Conservation (phyloP, 2,329 filamentous ascomycete species). For the Phoma herbarum region DNA sequence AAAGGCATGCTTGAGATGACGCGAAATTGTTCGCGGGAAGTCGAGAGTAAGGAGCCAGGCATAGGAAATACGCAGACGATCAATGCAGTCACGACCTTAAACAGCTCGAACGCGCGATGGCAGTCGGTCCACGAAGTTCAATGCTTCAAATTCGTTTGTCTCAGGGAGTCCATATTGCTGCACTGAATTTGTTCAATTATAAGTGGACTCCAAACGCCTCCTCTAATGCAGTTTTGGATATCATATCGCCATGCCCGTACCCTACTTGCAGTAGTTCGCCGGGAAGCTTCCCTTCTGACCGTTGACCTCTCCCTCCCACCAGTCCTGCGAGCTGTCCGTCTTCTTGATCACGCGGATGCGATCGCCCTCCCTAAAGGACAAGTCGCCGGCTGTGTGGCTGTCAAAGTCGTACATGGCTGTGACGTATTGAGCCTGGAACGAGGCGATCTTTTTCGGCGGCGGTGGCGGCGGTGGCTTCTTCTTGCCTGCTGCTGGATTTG, state of each 20-base stretch:
- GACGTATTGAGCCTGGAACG: conserved; percentile 65
- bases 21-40: no score
- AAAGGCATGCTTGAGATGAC: no score
- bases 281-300: conserved; percentile 78
- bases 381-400: conserved; percentile 73
- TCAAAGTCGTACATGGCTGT: conserved; percentile 79
- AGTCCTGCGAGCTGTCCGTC: conserved; percentile 82
- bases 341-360: conserved; percentile 79
- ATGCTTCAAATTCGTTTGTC: no score
- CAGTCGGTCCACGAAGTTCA: not conserved
- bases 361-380: conserved; percentile 80
- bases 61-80: no score
- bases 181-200: no score
- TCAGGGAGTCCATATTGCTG: no score
- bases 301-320: conserved; percentile 83
- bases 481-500: conserved; percentile 61
- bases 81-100: no score
- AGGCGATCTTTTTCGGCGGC: conserved; percentile 66
- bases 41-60: no score
- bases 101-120: no score
- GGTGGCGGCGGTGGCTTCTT: conserved; percentile 82
- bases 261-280: conserved; percentile 77
- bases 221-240: conserved; percentile 40
- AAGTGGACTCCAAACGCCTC: conserved; percentile 18
- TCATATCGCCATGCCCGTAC: conserved; percentile 10